phyloP scores from a whole-genome alignment of 164 flowering plant genomes.

The Magnolia kwangsiensis region DNA sequence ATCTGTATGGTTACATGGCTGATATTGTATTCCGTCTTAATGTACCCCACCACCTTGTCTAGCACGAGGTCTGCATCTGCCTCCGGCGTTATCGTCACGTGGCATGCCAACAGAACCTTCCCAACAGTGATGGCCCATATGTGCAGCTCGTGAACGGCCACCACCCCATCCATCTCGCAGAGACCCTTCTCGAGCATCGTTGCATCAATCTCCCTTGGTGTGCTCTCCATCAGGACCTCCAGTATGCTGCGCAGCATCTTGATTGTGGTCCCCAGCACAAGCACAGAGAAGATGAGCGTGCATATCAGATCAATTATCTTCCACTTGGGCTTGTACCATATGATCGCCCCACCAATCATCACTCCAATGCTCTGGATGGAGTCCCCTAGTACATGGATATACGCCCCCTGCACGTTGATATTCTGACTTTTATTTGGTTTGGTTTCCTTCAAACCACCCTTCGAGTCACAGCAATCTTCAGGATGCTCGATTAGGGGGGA shows the following conservation, averaged over 20 bases:
- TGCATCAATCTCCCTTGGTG: conserved; percentile 88
- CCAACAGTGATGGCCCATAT: conserved; percentile 96
- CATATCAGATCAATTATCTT: conserved; percentile 75
- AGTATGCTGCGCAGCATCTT: conserved; percentile 68
- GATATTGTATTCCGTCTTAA: conserved; percentile 70
- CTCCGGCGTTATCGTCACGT: conserved; percentile 64
- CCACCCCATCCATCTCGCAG: conserved; percentile 79
- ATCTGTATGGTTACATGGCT: conserved; percentile 90
- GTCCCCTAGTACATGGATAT: conserved; percentile 88
- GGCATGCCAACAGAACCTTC: conserved; percentile 75
- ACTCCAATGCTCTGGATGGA: conserved; percentile 83
- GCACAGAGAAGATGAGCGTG: conserved; percentile 66
- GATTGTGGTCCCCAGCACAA: conserved; percentile 73
- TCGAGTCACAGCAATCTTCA: conserved; percentile 8
- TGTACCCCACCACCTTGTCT: conserved; percentile 66
- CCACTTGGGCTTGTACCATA: conserved; percentile 85
- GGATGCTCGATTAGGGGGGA: conserved; percentile 35
- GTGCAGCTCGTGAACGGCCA: conserved; percentile 82
- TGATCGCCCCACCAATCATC: conserved; percentile 82
- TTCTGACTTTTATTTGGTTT: conserved; percentile 44
- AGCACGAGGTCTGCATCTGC: conserved; percentile 74
- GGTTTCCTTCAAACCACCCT: conserved; percentile 14
- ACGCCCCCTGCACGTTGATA: conserved; percentile 85
- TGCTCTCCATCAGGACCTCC: conserved; percentile 92
- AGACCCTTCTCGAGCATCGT: conserved; percentile 73